Conservation (phyloP, 345 rosid species). For the Carallia pectinifolia region DNA sequence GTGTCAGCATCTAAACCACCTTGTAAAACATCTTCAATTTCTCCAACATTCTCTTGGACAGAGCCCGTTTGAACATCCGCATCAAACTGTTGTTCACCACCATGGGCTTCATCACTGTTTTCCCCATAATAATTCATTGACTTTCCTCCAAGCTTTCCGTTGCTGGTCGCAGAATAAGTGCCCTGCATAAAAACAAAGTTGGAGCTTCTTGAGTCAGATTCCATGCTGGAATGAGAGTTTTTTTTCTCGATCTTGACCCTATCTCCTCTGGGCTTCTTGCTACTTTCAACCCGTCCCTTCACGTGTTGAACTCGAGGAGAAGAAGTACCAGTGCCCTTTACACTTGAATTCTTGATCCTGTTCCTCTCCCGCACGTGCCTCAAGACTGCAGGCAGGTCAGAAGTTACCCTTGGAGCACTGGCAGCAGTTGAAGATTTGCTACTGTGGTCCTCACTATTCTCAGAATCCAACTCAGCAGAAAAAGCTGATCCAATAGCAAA, state of each 20-base stretch:
- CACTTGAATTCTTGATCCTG: constrained; percentile 42
- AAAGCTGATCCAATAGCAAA: constrained; percentile 48
- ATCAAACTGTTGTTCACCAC: constrained; percentile 32
- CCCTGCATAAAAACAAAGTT: constrained; percentile 77
- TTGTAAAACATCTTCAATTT: constrained; percentile 36
- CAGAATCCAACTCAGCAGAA: constrained; percentile 52
- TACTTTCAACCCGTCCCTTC: constrained; percentile 48
- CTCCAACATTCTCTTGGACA: constrained; percentile 38
- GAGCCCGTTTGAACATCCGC: constrained; percentile 45
- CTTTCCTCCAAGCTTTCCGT: constrained; percentile 47
- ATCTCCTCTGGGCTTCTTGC: constrained; percentile 80
- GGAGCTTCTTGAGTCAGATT: constrained; percentile 87
- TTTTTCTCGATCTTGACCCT: constrained; percentile 73
- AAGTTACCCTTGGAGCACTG: constrained; percentile 51
- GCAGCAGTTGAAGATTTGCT: constrained; percentile 84
- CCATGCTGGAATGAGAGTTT: constrained; percentile 81
- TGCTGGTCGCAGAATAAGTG: constrained; percentile 43
- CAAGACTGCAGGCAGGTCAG: constrained; percentile 37
- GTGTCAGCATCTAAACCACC: constrained; percentile 45
- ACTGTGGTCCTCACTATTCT: constrained; percentile 64
- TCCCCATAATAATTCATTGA: constrained; percentile 52
- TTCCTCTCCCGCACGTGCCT: constrained; percentile 43
- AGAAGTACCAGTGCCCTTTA: constrained; percentile 40
- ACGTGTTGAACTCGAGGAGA: constrained; percentile 48
- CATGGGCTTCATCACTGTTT: constrained; percentile 48